Conservation (phyloP, 495 filamentous ascomycete genomes). For the Penicillium bovifimosum region DNA sequence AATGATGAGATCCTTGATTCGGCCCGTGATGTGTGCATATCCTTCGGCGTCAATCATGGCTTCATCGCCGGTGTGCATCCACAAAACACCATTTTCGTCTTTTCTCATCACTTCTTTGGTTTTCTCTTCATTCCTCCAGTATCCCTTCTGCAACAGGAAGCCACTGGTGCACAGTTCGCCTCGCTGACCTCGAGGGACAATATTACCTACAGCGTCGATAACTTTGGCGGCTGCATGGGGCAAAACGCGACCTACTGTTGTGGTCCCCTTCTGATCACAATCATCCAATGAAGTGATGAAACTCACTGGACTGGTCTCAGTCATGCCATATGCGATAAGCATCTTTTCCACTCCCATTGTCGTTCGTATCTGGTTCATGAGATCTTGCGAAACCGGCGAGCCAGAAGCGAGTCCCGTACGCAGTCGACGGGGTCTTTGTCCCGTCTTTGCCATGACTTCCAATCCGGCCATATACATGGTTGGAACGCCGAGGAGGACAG, state of each 20-base stretch:
- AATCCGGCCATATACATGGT: slow-evolving; percentile 83
- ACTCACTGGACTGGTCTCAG: slow-evolving; percentile 16
- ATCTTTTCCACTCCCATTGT: slow-evolving; percentile 17
- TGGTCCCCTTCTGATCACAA: slow-evolving; percentile 8
- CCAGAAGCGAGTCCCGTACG: slow-evolving; percentile 19
- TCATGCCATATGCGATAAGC: slow-evolving; percentile 24
- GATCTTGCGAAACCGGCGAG: slow-evolving; percentile 10
- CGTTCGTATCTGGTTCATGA: slow-evolving; percentile 14
- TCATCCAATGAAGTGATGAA: slow-evolving; percentile 15
- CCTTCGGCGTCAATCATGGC: slow-evolving; percentile 18
- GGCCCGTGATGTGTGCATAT: slow-evolving; percentile 39
- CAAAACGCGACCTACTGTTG: slow-evolving; percentile 56
- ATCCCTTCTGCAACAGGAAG: slow-evolving; percentile 78
- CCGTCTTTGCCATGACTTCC: slow-evolving; percentile 48
- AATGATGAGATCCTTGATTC: slow-evolving; percentile 64
- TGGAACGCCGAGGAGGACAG: slow-evolving; percentile 77
- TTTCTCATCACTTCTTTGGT: slow-evolving; percentile 60
- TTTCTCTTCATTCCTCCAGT: slow-evolving; percentile 60
- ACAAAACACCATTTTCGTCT: slow-evolving; percentile 14
- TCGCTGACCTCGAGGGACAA: slow-evolving; percentile 49
- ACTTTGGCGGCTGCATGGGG: slow-evolving; percentile 74
- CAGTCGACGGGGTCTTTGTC: slow-evolving; percentile 9
- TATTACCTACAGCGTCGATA: slow-evolving; percentile 49
- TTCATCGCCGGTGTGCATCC: slow-evolving; percentile 28
- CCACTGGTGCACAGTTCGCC: slow-evolving; percentile 74